Evolutionary conservation across 2,329 filamentous ascomycete species (phyloP).

Genomic region (Davidsoniella australis): DNA sequence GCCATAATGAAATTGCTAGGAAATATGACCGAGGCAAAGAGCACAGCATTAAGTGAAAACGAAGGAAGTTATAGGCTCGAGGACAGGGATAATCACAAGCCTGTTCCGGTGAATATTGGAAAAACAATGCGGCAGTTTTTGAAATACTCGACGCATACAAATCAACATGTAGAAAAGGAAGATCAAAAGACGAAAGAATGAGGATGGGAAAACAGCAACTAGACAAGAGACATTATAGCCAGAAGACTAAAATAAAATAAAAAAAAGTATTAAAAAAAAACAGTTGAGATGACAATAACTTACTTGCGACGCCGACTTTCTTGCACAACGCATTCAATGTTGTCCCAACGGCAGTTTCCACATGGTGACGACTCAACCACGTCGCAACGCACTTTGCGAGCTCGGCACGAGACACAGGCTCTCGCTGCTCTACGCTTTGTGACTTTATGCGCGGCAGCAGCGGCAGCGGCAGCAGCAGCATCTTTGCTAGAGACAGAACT

Average conservation of each 20-base stretch:
- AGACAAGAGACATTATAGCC: background rate
- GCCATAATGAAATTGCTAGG: too few species aligned
- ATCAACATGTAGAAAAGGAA: background rate
- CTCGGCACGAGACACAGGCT: slow-evolving; percentile 75
- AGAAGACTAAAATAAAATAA: background rate
- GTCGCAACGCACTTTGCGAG: slow-evolving; percentile 84
- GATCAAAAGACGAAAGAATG: background rate
- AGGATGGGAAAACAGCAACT: background rate
- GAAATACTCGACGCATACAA: too few species aligned
- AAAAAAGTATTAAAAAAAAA: background rate
- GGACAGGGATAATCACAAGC: too few species aligned
- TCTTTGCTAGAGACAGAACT: slow-evolving; percentile 17
- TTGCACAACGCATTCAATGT: slow-evolving; percentile 59
- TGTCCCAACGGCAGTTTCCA: slow-evolving; percentile 70
- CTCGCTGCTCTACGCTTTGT: slow-evolving; percentile 76
- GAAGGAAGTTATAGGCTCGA: too few species aligned
- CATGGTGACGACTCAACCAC: slow-evolving; percentile 79
- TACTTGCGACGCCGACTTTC: slow-evolving; percentile 77
- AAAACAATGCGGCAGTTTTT: background rate
- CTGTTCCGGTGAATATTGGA: too few species aligned
- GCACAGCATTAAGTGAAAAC: too few species aligned
- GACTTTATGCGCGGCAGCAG: slow-evolving; percentile 27
- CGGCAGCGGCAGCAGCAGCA: slow-evolving; percentile 18
- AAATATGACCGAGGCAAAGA: too few species aligned
- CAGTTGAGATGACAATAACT: slow-evolving; percentile 23